Conservation (phyloP, 805 yeast species). For the Metschnikowia koreensis region DNA sequence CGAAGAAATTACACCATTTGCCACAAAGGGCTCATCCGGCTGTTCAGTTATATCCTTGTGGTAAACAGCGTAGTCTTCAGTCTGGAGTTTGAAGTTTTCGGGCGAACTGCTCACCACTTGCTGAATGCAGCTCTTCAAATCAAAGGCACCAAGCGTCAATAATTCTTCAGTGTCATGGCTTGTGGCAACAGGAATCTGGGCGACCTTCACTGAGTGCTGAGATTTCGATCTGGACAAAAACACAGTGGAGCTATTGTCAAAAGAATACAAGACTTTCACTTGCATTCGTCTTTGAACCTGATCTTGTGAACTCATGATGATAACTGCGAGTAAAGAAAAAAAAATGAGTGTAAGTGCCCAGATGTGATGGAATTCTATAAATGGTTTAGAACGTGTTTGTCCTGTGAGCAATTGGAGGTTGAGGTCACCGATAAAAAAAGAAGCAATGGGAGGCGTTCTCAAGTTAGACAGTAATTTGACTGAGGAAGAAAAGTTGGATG, state of each 20-base stretch:
- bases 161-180: constrained; percentile 24
- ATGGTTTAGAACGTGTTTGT: neutral
- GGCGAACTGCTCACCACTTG: constrained; percentile 41
- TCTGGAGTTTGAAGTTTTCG: constrained; percentile 38
- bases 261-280: constrained; percentile 44
- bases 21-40: constrained; percentile 48
- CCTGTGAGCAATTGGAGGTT: neutral
- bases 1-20: constrained; percentile 38
- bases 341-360: neutral
- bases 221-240: constrained; percentile 39
- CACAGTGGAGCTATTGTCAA: constrained; percentile 43
- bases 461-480: neutral
- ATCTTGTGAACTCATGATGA: constrained; percentile 21
- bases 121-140: constrained; percentile 36
- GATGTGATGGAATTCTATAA: neutral
- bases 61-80: constrained; percentile 45
- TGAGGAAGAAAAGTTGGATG: neutral
- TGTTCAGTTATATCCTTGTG: constrained; percentile 47
- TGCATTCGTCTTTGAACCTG: constrained; percentile 41
- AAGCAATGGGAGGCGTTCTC: neutral
- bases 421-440: neutral
- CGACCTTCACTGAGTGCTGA: constrained; percentile 36
- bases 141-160: constrained; percentile 43
- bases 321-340: neutral
- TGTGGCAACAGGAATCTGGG: constrained; percentile 32